These are phyloP conservation scores for Diversispora eburnea DNA, from an alignment of 192 early-diverging fungal species.

Conservation along the genomic window DNA sequence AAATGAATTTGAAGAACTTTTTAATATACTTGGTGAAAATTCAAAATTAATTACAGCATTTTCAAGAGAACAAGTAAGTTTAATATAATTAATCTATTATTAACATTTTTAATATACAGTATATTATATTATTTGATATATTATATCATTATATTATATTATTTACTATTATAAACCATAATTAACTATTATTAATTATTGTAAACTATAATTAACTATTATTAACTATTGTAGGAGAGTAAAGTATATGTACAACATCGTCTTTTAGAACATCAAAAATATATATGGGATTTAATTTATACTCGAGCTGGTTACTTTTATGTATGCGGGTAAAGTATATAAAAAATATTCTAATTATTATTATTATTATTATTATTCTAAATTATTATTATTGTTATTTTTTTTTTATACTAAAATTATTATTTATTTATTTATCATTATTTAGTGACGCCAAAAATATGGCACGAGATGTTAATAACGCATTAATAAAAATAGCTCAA, in stretches of 20 bases:
- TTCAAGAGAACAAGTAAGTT: slow-evolving; percentile 68
- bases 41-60: slow-evolving; percentile 86
- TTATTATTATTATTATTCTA: neutral
- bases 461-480: slow-evolving; percentile 84
- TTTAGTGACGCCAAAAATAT: slow-evolving; percentile 89
- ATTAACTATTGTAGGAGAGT: slow-evolving; percentile 27
- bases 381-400: neutral
- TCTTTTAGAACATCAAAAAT: slow-evolving; percentile 65
- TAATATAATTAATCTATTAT: too few relatives aligned
- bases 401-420: neutral
- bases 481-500: slow-evolving; percentile 66
- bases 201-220: neutral
- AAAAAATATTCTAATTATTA: neutral
- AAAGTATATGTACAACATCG: slow-evolving; percentile 98
- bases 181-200: too few relatives aligned
- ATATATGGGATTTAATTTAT: slow-evolving; percentile 80
- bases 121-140: too few relatives aligned
- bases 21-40: slow-evolving; percentile 53
- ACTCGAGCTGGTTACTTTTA: slow-evolving; percentile 77
- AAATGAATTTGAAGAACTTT: slow-evolving; percentile 70
- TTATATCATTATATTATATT: too few relatives aligned
- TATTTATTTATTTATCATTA: neutral
- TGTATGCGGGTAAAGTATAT: slow-evolving; percentile 60
- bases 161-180: too few relatives aligned
- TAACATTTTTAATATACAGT: too few relatives aligned